These are phyloP conservation scores for Penicillium corylophilum DNA, from an alignment of 2,329 filamentous ascomycete species.

Conservation along the genomic window DNA sequence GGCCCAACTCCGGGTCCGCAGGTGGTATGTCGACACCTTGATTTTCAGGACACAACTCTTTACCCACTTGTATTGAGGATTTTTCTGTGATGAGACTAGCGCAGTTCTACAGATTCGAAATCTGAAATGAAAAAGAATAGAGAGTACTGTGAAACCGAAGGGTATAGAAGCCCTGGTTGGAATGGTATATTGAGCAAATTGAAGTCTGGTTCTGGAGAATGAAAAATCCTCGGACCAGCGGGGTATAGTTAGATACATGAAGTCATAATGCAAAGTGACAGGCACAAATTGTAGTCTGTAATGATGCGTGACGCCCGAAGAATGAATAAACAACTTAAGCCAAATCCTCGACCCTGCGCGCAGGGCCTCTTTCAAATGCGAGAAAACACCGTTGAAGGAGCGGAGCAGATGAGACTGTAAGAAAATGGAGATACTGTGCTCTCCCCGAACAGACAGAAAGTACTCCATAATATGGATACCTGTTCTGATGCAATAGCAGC, in stretches of 20 bases:
- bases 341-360: not conserved
- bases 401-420: not conserved
- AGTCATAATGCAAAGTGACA: slow-evolving; percentile 16
- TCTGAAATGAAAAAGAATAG: not conserved
- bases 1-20: slow-evolving; percentile 17
- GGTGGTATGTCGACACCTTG: slow-evolving; percentile 5
- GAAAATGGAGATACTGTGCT: not conserved
- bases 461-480: slow-evolving; percentile 3
- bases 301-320: not conserved
- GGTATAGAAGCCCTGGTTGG: slow-evolving; percentile 1
- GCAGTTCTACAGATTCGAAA: not conserved
- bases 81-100: not conserved
- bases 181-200: slow-evolving; percentile 1
- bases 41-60: not conserved
- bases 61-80: too few relatives aligned
- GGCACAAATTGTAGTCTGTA: not conserved
- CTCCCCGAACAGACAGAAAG: not conserved
- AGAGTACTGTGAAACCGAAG: not conserved
- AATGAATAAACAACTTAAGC: not conserved
- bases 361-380: slow-evolving; percentile 11
- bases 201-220: not conserved
- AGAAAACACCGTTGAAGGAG: slow-evolving; percentile 8
- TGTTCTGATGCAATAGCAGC: slow-evolving; percentile 15
- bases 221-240: slow-evolving; percentile 6
- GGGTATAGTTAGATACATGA: slow-evolving; percentile 28